Percentiles rank a stretch among this genome's conserved stretches.
These are phyloP conservation scores for Boletus subcaerulescens DNA, from an alignment of 768 basidiomycete genomes.

Conservation along the genomic window DNA sequence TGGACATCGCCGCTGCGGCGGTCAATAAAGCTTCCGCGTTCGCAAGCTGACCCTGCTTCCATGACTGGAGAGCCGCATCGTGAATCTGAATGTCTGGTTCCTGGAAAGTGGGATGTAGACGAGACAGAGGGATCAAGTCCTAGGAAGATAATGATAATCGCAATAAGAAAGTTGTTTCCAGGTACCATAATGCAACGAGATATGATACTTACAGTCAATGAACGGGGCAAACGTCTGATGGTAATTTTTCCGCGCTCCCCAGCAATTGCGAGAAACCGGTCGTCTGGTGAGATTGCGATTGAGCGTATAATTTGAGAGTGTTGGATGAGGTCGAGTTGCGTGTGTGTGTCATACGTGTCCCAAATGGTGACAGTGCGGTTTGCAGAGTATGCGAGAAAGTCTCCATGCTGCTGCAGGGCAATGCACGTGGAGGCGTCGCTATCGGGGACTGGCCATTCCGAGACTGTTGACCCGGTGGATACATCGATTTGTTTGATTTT, in stretches of 20 bases:
- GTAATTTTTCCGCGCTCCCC: neutral
- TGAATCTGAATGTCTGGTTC: neutral
- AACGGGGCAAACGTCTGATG: neutral
- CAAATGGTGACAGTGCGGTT: neutral
- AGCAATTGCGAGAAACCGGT: neutral
- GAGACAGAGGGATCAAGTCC: neutral
- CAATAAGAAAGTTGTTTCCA: neutral
- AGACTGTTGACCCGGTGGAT: neutral
- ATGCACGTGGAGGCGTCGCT: neutral
- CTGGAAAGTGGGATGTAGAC: neutral
- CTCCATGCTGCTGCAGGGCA: neutral
- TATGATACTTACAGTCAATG: neutral
- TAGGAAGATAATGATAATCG: too few species aligned
- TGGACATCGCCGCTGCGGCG: neutral
- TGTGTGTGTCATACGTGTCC: neutral
- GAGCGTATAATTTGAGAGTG: neutral
- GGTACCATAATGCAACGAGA: neutral
- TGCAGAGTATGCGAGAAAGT: neutral
- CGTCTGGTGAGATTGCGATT: constrained; percentile 1
- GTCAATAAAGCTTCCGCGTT: neutral
- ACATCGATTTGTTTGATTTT: neutral
- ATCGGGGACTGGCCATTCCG: neutral
- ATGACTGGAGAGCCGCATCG: neutral
- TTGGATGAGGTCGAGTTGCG: neutral
- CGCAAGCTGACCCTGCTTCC: neutral